These are phyloP conservation scores for Phytophthora capsici DNA, from an alignment of 352 stramenopile species.

Conservation along the genomic window DNA sequence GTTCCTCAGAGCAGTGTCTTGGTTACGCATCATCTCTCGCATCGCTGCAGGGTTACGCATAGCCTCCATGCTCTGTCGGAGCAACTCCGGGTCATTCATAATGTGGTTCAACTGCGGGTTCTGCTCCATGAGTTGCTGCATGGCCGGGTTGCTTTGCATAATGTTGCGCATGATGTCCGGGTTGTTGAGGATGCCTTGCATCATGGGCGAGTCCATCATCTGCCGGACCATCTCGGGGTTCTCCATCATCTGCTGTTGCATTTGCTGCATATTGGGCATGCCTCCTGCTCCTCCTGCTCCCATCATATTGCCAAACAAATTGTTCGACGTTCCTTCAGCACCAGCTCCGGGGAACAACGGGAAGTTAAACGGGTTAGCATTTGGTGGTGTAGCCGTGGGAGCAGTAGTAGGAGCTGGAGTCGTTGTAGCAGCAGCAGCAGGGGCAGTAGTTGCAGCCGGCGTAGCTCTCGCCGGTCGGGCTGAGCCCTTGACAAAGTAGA, in stretches of 20 bases:
- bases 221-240: constrained; percentile 90
- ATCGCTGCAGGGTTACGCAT: constrained; percentile 96
- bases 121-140: constrained; percentile 94
- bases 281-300: constrained; percentile 37
- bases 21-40: constrained; percentile 97
- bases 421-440: constrained; percentile 25
- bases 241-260: constrained; percentile 90
- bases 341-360: constrained; percentile 49
- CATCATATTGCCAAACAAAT: constrained; percentile 69
- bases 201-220: constrained; percentile 91
- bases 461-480: constrained; percentile 31
- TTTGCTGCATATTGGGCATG: constrained; percentile 74
- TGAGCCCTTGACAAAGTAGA: constrained; percentile 88
- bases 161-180: constrained; percentile 96
- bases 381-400: constrained; percentile 8
- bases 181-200: constrained; percentile 95
- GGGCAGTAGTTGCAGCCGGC: constrained; percentile 20
- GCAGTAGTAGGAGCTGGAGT: constrained; percentile 20
- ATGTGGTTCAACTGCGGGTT: constrained; percentile 97
- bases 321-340: constrained; percentile 14
- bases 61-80: constrained; percentile 96
- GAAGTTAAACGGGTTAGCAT: constrained; percentile 62
- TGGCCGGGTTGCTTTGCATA: constrained; percentile 96
- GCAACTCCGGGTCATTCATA: constrained; percentile 95
- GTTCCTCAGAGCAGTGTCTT: constrained; percentile 97